Evolutionary conservation across 163 green algal species (phyloP), one percentile per base, ranked within the genome.

Genomic region (Prototheca stagnorum): DNA sequence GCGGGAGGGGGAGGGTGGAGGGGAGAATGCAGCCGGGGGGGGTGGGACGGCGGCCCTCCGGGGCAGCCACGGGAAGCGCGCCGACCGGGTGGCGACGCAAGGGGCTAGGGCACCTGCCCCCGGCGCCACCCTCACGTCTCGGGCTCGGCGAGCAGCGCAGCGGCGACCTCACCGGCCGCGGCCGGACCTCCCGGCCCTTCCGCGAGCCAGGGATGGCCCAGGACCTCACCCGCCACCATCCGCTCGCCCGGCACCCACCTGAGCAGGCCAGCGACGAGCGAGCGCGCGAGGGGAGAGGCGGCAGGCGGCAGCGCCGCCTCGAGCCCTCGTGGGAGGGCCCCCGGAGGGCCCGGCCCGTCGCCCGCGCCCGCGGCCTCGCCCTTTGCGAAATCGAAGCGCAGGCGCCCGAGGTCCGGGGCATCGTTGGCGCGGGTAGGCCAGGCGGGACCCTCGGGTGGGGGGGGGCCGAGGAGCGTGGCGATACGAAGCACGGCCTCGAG

Each of bases 351-450:
- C 12, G 11, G 31, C 31, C 12, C 31, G 11, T n/a, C 9, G 11
- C 31, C 31, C 31, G 31, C 11, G 12, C 31, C 9, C 31, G 12
- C 11, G 31, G 31, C 12, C 31, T 37, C 31, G 31, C 11, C 31
- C 31, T 37, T 37, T 37, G 31, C 31, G 12, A 37, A 37, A 37
- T n/a, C 16, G 26, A 69, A 69, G 5, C 47, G 25, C 5, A 70
- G 51, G 40, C 64, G 64, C n/a, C 61, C 54, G 49, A 49, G 64
- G 49, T 70, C 61, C 11, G 61, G n/a, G n/a, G n/a, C n/a, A n/a
- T n/a, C n/a, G n/a, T n/a, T n/a, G n/a, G n/a, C n/a, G n/a, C n/a
- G n/a, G n/a, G n/a, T n/a, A n/a, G n/a, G n/a, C n/a, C n/a, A n/a
- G n/a, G n/a, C n/a, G n/a, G n/a, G n/a, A n/a, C n/a, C n/a, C n/a